Evolutionary conservation across 192 early-diverging fungal species (phyloP), one percentile per base, ranked within the genome.

Genomic region (Coemansia pectinata): DNA sequence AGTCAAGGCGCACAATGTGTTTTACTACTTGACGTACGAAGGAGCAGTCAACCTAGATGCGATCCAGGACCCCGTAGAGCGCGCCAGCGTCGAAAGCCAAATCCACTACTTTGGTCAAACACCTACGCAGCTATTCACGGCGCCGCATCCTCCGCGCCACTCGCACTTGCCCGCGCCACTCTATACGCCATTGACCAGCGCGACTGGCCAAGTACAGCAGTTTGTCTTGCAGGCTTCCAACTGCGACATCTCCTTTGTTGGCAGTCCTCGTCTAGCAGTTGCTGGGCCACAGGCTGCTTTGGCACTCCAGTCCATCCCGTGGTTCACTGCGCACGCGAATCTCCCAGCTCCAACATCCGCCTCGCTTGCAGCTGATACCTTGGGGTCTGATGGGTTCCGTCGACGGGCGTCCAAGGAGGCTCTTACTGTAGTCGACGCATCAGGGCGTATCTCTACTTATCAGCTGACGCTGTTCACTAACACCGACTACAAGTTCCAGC

Each of bases 71-170:
- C 91, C 93, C 3, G 84, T 97, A 29, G 95, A 98, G 74, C 88
- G 93, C 45, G 87, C 88, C 15, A 92, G 94, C 6, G 93, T 94
- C 15, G 94, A 94, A 59, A 95, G 94, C 63, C 94, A 95, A 68
- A 98, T 98, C 66, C 89, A 97, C 76, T 95, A 98, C 81, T 98
- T 98, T 90, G 96, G 96, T 6, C 96, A 98, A 78, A 98, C 96
- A 2, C 95, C 96, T 12, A 85, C 89, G 11, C 93, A 96, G 70
- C 75, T 98, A 62, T 96, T 98, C 66, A 90, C 86, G 53, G 87
- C 86, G 72, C 93, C 95, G 1, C 96, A 98, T 83, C 91, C 92
- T 17, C 44, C 70, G 15, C 75, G 76, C 6, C 74, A 74, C 38
- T 44, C 33, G 12, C 58, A 62, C 23, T n/a, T 64, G 21, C 52